phyloP scores from a whole-genome alignment of 768 basidiomycete species.

The Boletus tylopilopsis region DNA sequence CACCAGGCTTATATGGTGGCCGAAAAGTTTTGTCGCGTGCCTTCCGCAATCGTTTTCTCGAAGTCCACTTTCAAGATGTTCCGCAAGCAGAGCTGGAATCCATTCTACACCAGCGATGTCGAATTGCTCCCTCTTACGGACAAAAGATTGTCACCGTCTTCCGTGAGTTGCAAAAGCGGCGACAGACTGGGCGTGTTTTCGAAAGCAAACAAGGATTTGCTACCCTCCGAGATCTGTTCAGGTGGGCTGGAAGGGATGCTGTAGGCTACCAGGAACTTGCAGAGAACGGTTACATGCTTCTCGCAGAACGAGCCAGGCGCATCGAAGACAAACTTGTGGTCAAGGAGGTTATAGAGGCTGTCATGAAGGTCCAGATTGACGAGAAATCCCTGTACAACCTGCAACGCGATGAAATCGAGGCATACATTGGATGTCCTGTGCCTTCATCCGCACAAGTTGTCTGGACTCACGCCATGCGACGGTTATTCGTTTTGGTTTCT shows the following conservation, averaged over 20 bases:
- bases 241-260: constrained; percentile 93
- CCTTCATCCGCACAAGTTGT: constrained; percentile 52
- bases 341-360: constrained; percentile 86
- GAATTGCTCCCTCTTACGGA: constrained; percentile 91
- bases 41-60: constrained; percentile 95
- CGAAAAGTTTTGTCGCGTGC: constrained; percentile 93
- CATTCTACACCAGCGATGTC: constrained; percentile 89
- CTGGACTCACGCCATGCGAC: constrained; percentile 93
- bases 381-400: constrained; percentile 65
- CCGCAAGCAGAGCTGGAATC: constrained; percentile 91
- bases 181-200: constrained; percentile 89
- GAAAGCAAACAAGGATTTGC: constrained; percentile 98
- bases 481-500: constrained; percentile 78
- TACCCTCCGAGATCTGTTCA: constrained; percentile 93
- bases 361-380: constrained; percentile 86
- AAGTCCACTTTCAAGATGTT: constrained; percentile 96
- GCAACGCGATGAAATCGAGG: constrained; percentile 38
- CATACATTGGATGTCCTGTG: constrained; percentile 55
- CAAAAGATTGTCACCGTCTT: constrained; percentile 90
- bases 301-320: constrained; percentile 85
- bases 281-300: constrained; percentile 94
- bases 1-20: constrained; percentile 92
- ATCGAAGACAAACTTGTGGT: constrained; percentile 85
- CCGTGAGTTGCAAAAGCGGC: constrained; percentile 85
- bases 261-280: constrained; percentile 90